Conservation (phyloP, 2,329 filamentous ascomycete genomes). For the Diaporthe citriasiana region DNA sequence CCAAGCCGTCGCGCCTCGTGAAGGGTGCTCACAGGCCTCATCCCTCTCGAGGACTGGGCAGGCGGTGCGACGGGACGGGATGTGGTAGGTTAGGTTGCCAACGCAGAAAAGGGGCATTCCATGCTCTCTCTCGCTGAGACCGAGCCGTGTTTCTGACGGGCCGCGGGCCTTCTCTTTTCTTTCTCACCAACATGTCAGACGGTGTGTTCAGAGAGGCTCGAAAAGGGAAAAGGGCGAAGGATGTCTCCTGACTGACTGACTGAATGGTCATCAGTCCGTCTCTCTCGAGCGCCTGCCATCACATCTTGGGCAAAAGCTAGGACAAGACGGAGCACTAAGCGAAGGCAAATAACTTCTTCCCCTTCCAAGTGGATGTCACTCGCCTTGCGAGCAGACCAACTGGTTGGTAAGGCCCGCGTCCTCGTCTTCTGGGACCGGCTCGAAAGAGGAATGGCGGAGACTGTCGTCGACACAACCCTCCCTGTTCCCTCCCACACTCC, state of each 20-base stretch:
- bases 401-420: neutral
- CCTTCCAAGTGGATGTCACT: neutral
- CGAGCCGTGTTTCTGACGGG: slow-evolving; percentile 25
- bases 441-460: neutral
- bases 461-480: neutral
- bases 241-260: neutral
- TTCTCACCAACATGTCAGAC: neutral
- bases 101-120: neutral
- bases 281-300: neutral
- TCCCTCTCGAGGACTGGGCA: slow-evolving; percentile 24
- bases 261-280: neutral
- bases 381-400: neutral
- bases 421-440: neutral
- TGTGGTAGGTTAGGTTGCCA: too few species aligned
- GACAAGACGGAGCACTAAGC: neutral
- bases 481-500: neutral
- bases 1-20: slow-evolving; percentile 5
- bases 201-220: neutral
- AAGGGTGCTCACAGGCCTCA: slow-evolving; percentile 22
- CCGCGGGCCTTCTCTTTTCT: neutral
- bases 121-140: slow-evolving; percentile 26
- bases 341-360: neutral
- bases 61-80: slow-evolving; percentile 12
- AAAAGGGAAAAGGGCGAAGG: neutral
- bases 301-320: neutral